Evolutionary conservation across 805 yeast genomes (phyloP).

Genomic region (Millerozyma miso): DNA sequence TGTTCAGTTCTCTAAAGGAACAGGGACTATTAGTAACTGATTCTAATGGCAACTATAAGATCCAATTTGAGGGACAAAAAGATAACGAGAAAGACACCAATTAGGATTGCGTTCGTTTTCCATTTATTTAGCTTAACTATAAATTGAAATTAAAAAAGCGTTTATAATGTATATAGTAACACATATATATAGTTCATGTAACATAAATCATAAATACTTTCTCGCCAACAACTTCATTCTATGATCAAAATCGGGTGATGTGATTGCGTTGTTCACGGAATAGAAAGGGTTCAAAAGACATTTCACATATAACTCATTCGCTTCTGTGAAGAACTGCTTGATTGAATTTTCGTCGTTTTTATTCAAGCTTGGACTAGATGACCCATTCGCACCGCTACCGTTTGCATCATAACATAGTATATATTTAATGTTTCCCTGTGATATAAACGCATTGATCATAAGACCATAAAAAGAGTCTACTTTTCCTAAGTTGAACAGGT

Average conservation of each 20-base stretch:
- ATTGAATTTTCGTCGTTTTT: slow-evolving; percentile 63
- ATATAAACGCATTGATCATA: slow-evolving; percentile 76
- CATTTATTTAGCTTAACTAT: too few species aligned
- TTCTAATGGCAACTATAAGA: slow-evolving; percentile 41
- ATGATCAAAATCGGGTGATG: slow-evolving; percentile 69
- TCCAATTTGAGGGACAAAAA: slow-evolving; percentile 6
- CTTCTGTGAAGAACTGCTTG: slow-evolving; percentile 77
- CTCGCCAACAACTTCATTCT: slow-evolving; percentile 68
- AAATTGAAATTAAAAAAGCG: too few species aligned
- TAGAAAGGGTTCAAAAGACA: slow-evolving; percentile 85
- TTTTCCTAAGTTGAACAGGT: slow-evolving; percentile 62
- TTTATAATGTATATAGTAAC: slow-evolving; percentile 4
- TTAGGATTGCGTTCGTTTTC: too few species aligned
- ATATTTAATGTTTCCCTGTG: slow-evolving; percentile 84
- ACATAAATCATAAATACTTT: slow-evolving; percentile 53
- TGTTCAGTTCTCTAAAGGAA: slow-evolving; percentile 67
- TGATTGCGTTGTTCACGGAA: slow-evolving; percentile 66
- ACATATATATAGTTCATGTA: not conserved
- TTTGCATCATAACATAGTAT: slow-evolving; percentile 46
- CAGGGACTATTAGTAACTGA: slow-evolving; percentile 62
- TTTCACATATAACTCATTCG: slow-evolving; percentile 85
- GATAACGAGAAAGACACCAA: not conserved
- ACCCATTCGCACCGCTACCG: slow-evolving; percentile 43
- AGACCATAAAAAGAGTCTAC: slow-evolving; percentile 85
- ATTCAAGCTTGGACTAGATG: slow-evolving; percentile 5